Evolutionary conservation across 2,329 filamentous ascomycete genomes (phyloP).

Genomic region (Cladosporium colombiae): DNA sequence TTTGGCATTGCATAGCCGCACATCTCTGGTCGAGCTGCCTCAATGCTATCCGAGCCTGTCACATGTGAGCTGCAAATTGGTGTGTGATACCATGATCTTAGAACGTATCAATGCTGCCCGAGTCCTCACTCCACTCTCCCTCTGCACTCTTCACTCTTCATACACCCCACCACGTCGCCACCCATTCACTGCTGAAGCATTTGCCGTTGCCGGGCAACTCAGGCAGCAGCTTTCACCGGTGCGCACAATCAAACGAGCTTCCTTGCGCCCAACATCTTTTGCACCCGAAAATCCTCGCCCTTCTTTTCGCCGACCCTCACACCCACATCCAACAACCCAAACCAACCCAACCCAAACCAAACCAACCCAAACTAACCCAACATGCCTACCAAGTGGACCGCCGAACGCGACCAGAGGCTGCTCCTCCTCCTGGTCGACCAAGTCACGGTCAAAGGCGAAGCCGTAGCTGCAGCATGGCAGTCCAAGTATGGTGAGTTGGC

Average conservation of each 20-base stretch:
- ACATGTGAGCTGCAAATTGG: background rate
- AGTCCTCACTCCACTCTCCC: background rate
- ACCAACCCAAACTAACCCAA: background rate
- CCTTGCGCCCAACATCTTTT: background rate
- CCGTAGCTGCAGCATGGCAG: conserved; percentile 21
- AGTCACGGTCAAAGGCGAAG: conserved; percentile 24
- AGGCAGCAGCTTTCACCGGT: background rate
- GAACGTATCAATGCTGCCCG: background rate
- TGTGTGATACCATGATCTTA: background rate
- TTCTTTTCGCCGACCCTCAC: too few species aligned
- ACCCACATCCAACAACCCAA: background rate
- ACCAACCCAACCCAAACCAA: too few species aligned
- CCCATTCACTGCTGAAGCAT: background rate
- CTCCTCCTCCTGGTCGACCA: conserved; percentile 29
- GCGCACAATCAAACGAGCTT: background rate
- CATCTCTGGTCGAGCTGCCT: background rate
- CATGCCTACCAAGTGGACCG: conserved; percentile 30
- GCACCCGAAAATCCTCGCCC: background rate
- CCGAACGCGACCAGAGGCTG: conserved; percentile 29
- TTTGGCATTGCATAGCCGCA: background rate
- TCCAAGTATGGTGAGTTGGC: conserved; percentile 21
- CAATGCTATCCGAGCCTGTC: too few species aligned
- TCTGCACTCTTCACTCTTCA: background rate
- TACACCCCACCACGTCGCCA: background rate
- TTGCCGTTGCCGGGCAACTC: background rate